Percentiles rank a stretch among this genome's conserved stretches.
Evolutionary conservation across 768 basidiomycete species (phyloP).

Genomic region (Peribolospora baueri): DNA sequence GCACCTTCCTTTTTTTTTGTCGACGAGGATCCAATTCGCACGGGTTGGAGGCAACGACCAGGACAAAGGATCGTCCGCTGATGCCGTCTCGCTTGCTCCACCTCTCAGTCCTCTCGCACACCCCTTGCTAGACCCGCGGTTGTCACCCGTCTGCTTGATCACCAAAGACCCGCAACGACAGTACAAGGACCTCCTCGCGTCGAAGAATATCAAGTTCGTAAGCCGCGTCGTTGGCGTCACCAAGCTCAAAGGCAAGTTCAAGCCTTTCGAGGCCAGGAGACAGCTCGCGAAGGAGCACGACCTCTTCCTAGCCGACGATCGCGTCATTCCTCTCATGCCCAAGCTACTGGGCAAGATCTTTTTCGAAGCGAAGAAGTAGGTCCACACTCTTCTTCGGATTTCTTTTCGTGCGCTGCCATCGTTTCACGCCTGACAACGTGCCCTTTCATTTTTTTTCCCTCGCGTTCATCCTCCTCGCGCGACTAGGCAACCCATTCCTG

Average conservation of each 20-base stretch:
- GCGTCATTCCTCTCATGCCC: slow-evolving; percentile 66
- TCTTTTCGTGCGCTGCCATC: neutral
- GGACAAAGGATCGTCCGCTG: neutral
- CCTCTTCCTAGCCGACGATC: slow-evolving; percentile 78
- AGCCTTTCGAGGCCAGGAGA: slow-evolving; percentile 31
- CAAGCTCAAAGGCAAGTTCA: slow-evolving; percentile 71
- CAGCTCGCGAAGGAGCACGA: slow-evolving; percentile 68
- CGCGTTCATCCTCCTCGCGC: neutral
- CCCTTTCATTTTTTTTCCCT: slow-evolving; percentile 3
- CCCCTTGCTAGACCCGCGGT: slow-evolving; percentile 60
- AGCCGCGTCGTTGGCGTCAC: slow-evolving; percentile 67
- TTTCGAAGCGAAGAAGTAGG: slow-evolving; percentile 88
- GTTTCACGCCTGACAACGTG: neutral
- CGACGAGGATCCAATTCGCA: no score
- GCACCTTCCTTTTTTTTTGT: no score
- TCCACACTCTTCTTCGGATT: slow-evolving; percentile 3
- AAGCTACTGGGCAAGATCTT: slow-evolving; percentile 66
- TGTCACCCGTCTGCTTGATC: slow-evolving; percentile 59
- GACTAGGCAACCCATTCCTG: slow-evolving; percentile 75
- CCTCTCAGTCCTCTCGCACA: slow-evolving; percentile 42
- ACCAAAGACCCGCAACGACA: slow-evolving; percentile 86
- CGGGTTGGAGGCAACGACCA: no score
- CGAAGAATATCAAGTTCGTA: slow-evolving; percentile 63
- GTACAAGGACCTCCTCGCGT: slow-evolving; percentile 77
- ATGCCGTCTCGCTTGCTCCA: slow-evolving; percentile 6